These are phyloP conservation scores for Strobilomyces confusus DNA, from an alignment of 768 basidiomycete genomes.

Conservation along the genomic window DNA sequence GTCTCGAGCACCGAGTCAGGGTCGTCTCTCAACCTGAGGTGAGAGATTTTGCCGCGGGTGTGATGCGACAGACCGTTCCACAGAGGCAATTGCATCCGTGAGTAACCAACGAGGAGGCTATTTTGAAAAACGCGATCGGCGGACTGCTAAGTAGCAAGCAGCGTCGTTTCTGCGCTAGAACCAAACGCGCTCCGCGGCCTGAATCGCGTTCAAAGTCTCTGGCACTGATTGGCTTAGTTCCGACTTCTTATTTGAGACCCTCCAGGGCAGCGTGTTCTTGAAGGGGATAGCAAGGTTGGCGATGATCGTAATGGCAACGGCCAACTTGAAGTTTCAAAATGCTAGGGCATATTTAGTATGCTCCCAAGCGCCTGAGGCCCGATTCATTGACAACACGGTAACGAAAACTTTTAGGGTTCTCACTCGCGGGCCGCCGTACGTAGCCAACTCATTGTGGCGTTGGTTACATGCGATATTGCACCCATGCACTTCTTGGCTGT, in stretches of 20 bases:
- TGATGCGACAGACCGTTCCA: background rate
- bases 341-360: background rate
- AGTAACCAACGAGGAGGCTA: background rate
- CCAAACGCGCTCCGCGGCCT: background rate
- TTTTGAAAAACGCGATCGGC: background rate
- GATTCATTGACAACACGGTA: background rate
- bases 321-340: slow-evolving; percentile 15
- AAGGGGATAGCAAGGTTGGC: background rate
- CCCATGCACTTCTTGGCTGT: background rate
- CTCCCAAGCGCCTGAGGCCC: background rate
- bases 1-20: background rate
- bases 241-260: slow-evolving; percentile 1
- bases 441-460: background rate
- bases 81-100: no score
- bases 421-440: background rate
- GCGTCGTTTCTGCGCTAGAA: background rate
- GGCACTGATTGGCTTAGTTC: background rate
- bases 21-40: background rate
- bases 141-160: background rate
- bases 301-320: slow-evolving; percentile 10
- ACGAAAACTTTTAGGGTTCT: slow-evolving; percentile 2
- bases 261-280: background rate
- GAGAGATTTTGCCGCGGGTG: background rate
- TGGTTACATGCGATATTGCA: background rate
- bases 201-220: background rate